Evolutionary conservation across 2,329 filamentous ascomycete species (phyloP), one percentile per base, ranked within the genome.

Genomic region (Talaromyces amestolkiae): DNA sequence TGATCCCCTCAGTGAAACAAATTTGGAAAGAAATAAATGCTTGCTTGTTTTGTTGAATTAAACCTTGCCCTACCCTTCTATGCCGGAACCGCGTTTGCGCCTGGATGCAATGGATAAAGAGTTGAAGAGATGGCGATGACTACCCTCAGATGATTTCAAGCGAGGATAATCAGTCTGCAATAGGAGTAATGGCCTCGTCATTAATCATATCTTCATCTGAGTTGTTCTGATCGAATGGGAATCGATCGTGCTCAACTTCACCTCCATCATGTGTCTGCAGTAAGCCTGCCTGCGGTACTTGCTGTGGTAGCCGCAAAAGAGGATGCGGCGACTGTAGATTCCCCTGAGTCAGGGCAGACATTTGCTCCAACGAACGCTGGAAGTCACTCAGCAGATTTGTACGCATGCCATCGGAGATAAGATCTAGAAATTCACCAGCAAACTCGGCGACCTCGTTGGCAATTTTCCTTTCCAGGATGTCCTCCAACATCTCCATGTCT

Each of bases 371-470:
- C 3, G 49, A 58, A 39, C 61, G 61, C 24, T 63, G 49, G 11
- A 63, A 49, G 19, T 58, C 61, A 49, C 27, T 49, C 39, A 63
- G 19, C 33, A 63, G 53, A 49, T 63, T 63, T 11, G 61, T 27
- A 24, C 61, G 61, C 51, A 56, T 45, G 15, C 60, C 45, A 41
- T 66, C 60, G 10, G 61, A 53, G 1, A 64, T 43, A 10, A 63
- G 45, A 63, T 70, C 71, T 63, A 80, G 77, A 70, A 80, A 80
- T 63, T 80, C 75, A 3, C 78, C 77, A 0, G 77, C 78, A 69
- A 72, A 78, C 58, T 77, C 77, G 6, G 77, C 78, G 49, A 79
- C 71, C 68, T 79, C 77, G 60, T 80, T 79, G 22, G 78, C 78
- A n/a, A 80, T 68, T 59, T 80, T 79, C 17, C 72, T 70, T 65